Percentiles rank a stretch among this genome's conserved stretches.
These are phyloP conservation scores for Volvox carteri DNA, from an alignment of 163 green algal genomes.

Conservation along the genomic window DNA sequence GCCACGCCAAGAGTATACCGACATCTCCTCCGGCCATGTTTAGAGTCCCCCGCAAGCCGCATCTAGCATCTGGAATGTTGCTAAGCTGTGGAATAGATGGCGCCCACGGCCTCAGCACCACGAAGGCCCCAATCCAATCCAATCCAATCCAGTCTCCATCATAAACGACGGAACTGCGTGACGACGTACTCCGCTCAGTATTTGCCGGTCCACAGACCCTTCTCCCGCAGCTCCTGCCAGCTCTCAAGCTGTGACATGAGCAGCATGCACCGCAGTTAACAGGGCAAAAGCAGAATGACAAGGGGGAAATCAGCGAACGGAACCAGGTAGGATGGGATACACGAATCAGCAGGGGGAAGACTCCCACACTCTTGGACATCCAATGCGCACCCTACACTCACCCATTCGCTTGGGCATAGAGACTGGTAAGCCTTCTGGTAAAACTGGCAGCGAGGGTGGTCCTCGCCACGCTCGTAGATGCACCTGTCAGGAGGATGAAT, in stretches of 20 bases:
- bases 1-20: background rate
- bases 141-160: background rate
- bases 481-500: constrained; percentile 69
- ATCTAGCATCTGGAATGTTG: constrained; percentile 37
- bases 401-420: constrained; percentile 86
- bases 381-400: too few relatives aligned
- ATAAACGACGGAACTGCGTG: too few relatives aligned
- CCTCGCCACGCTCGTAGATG: constrained; percentile 83
- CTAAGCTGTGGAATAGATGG: background rate
- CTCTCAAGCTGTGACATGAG: constrained; percentile 69
- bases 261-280: too few relatives aligned
- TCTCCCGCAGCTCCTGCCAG: constrained; percentile 72
- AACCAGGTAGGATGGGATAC: too few relatives aligned
- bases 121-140: background rate
- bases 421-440: constrained; percentile 83
- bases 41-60: background rate
- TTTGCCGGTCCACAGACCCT: constrained; percentile 78
- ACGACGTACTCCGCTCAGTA: constrained; percentile 57
- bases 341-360: too few relatives aligned
- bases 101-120: background rate
- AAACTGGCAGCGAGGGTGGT: constrained; percentile 77
- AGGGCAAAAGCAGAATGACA: too few relatives aligned
- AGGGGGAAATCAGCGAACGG: too few relatives aligned
- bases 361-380: too few relatives aligned
- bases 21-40: too few relatives aligned